Evolutionary conservation across 805 yeast species (phyloP).

Genomic region (Metschnikowia koreensis): DNA sequence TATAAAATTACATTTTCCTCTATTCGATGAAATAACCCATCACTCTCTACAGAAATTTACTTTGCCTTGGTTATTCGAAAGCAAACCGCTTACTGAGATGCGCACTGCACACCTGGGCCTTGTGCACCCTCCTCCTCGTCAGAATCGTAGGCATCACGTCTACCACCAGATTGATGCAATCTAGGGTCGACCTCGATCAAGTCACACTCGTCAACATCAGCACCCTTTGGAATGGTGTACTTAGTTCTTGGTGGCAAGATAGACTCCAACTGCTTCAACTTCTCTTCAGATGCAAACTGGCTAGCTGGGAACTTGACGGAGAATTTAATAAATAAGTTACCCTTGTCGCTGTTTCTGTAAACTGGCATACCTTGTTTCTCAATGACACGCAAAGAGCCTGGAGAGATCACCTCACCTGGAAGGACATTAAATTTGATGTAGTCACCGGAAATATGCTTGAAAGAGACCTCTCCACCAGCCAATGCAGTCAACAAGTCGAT

Average conservation of each 20-base stretch:
- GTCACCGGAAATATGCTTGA: constrained; percentile 90
- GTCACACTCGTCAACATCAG: constrained; percentile 77
- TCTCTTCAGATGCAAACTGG: constrained; percentile 72
- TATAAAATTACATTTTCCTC: not conserved
- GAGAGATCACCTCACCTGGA: constrained; percentile 92
- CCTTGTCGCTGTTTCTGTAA: constrained; percentile 80
- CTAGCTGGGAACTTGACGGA: constrained; percentile 82
- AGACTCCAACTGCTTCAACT: constrained; percentile 67
- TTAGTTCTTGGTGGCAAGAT: constrained; percentile 76
- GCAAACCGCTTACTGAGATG: constrained; percentile 20
- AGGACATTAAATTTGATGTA: constrained; percentile 76
- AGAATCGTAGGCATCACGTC: constrained; percentile 45
- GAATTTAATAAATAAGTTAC: constrained; percentile 84
- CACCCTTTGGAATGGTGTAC: constrained; percentile 63
- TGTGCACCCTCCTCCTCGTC: constrained; percentile 43
- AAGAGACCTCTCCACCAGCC: constrained; percentile 90
- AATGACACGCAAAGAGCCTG: constrained; percentile 76
- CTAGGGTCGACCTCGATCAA: constrained; percentile 65
- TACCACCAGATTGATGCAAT: constrained; percentile 47
- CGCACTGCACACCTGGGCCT: constrained; percentile 29
- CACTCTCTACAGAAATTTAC: not conserved
- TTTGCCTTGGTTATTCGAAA: not conserved
- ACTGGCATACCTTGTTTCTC: constrained; percentile 98
- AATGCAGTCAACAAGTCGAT: constrained; percentile 90
- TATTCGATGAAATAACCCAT: not conserved